A percentile compares a stretch with the other conserved stretches of the same genome.
phyloP scores from a whole-genome alignment of 345 rosid genomes.

The Arabidopsis thaliana region TAIR10.1 NC_003075.7:1504501-1505000 shows the following conservation, averaged over 20 bases:
- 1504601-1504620: constrained; percentile 7
- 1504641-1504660: constrained; percentile 93
- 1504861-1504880: constrained; percentile 89
- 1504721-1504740: constrained; percentile 94
- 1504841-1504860: constrained; percentile 99
- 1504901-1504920: constrained; percentile 86
- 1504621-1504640: constrained; percentile 94
- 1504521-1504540: constrained; percentile 97
- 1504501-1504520: constrained; percentile 97
- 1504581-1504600: neutral
- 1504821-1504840: constrained; percentile 92
- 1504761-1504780: constrained; percentile 12
- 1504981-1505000: constrained; percentile 57
- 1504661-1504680: constrained; percentile 82
- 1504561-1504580: constrained; percentile 13
- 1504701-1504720: constrained; percentile 98
- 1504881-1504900: constrained; percentile 95
- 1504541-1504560: constrained; percentile 52
- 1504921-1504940: constrained; percentile 81
- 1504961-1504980: constrained; percentile 59
- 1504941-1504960: constrained; percentile 61
- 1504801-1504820: constrained; percentile 50
- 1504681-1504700: constrained; percentile 87
- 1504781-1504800: neutral
- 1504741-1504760: constrained; percentile 60